Evolutionary conservation across 371 early-diverging fungal species (phyloP).

Genomic region (Chytridium lagenaria): DNA sequence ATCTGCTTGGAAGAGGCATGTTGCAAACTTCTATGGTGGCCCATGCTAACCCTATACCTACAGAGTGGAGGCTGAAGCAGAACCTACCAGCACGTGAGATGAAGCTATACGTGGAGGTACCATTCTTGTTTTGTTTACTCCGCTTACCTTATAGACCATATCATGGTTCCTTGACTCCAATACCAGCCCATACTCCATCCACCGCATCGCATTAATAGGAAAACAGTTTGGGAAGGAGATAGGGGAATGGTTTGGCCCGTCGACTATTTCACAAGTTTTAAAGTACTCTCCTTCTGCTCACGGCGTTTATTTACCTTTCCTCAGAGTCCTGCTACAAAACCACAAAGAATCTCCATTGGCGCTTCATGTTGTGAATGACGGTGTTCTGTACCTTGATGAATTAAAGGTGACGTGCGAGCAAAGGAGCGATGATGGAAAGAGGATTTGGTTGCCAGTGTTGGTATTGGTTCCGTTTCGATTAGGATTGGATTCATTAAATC

Average conservation of each 20-base stretch:
- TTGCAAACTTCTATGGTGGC: too few species aligned
- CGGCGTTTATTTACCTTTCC: background rate
- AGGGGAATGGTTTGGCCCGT: slow-evolving; percentile 97
- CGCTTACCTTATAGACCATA: slow-evolving; percentile 60
- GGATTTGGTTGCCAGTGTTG: slow-evolving; percentile 54
- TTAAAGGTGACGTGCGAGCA: slow-evolving; percentile 50
- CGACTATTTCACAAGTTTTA: slow-evolving; percentile 88
- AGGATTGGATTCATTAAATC: slow-evolving; percentile 86
- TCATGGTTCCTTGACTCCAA: slow-evolving; percentile 85
- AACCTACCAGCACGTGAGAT: slow-evolving; percentile 25
- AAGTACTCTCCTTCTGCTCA: slow-evolving; percentile 59
- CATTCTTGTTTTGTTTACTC: background rate
- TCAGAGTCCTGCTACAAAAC: slow-evolving; percentile 71
- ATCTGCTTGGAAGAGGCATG: slow-evolving; percentile 44
- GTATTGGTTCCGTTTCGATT: slow-evolving; percentile 87
- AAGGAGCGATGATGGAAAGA: slow-evolving; percentile 28
- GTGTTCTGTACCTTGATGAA: slow-evolving; percentile 71
- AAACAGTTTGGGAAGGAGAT: slow-evolving; percentile 84
- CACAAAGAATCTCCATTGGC: slow-evolving; percentile 66
- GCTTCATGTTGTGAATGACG: slow-evolving; percentile 77
- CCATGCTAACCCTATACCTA: too few species aligned
- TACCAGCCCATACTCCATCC: slow-evolving; percentile 87
- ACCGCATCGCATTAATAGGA: slow-evolving; percentile 86
- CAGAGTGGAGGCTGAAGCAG: slow-evolving; percentile 39
- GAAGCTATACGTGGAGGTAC: slow-evolving; percentile 40